phyloP scores from a whole-genome alignment of 2,329 filamentous ascomycete genomes.

The Orbilia ellipsospora region DNA sequence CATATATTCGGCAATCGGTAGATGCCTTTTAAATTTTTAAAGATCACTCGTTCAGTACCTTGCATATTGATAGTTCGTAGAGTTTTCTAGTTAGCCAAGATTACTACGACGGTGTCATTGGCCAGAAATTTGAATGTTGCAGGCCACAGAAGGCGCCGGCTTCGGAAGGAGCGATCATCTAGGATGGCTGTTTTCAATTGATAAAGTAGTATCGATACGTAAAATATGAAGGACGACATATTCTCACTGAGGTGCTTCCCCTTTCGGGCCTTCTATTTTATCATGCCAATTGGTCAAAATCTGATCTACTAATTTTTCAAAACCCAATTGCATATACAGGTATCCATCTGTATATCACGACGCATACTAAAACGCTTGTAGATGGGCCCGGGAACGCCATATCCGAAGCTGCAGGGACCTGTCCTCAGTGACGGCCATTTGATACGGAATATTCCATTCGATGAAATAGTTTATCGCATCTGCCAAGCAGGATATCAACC shows the following conservation, averaged over 20 bases:
- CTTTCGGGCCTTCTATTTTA: too few relatives aligned
- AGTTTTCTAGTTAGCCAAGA: too few relatives aligned
- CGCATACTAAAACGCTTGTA: not conserved
- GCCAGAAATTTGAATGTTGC: constrained; percentile 12
- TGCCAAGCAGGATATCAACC: constrained; percentile 3
- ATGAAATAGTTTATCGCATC: too few relatives aligned
- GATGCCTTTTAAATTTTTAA: constrained; percentile 6
- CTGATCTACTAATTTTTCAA: too few relatives aligned
- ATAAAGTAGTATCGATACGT: not conserved
- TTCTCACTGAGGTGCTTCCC: too few relatives aligned
- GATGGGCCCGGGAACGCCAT: not conserved
- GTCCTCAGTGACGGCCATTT: not conserved
- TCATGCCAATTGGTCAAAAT: too few relatives aligned
- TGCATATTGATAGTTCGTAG: not conserved
- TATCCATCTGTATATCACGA: too few relatives aligned
- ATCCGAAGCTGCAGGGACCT: constrained; percentile 3
- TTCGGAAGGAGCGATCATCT: constrained; percentile 17
- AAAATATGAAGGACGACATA: too few relatives aligned
- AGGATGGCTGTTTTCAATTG: not conserved
- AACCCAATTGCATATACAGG: too few relatives aligned
- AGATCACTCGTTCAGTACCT: constrained; percentile 24
- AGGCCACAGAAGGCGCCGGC: constrained; percentile 33
- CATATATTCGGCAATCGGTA: constrained; percentile 49
- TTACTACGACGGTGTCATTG: too few relatives aligned
- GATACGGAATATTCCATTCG: not conserved